phyloP scores from a whole-genome alignment of 1,139 yeast genomes.

The Pichia sp. region DNA sequence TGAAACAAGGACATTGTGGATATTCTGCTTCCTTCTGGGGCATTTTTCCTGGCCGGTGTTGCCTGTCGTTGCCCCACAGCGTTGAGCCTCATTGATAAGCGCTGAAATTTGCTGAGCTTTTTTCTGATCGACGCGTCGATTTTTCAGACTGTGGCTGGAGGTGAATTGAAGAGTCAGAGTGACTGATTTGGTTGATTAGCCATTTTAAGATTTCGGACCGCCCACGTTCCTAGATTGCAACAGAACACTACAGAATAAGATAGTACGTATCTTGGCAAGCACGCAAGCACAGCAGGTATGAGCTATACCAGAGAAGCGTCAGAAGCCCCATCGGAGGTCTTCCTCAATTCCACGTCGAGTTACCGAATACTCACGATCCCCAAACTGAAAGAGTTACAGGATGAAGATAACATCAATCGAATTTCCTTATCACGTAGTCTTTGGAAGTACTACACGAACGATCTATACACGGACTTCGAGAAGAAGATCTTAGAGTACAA shows the following conservation, averaged over 20 bases:
- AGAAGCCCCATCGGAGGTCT: neutral
- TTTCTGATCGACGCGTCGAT: too few relatives aligned
- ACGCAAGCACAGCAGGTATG: neutral
- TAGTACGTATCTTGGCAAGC: too few relatives aligned
- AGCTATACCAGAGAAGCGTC: neutral
- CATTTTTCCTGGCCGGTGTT: too few relatives aligned
- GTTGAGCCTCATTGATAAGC: conserved; percentile 8
- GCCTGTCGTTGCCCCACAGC: neutral
- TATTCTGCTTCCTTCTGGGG: too few relatives aligned
- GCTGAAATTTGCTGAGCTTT: too few relatives aligned
- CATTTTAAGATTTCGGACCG: too few relatives aligned
- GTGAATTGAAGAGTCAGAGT: too few relatives aligned
- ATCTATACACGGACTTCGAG: conserved; percentile 36
- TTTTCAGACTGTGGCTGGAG: too few relatives aligned
- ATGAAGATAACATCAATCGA: conserved; percentile 14
- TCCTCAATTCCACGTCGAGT: neutral
- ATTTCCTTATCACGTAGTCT: conserved; percentile 10
- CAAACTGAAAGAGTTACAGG: conserved; percentile 21
- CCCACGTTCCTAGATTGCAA: neutral
- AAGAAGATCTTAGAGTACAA: conserved; percentile 40
- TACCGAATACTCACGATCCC: conserved; percentile 15
- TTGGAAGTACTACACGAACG: conserved; percentile 19
- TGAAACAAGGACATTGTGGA: too few relatives aligned
- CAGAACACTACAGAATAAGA: too few relatives aligned
- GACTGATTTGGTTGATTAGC: too few relatives aligned